Conservation (phyloP, 129 eudicot genomes). For the Escallonia herrerae region DNA sequence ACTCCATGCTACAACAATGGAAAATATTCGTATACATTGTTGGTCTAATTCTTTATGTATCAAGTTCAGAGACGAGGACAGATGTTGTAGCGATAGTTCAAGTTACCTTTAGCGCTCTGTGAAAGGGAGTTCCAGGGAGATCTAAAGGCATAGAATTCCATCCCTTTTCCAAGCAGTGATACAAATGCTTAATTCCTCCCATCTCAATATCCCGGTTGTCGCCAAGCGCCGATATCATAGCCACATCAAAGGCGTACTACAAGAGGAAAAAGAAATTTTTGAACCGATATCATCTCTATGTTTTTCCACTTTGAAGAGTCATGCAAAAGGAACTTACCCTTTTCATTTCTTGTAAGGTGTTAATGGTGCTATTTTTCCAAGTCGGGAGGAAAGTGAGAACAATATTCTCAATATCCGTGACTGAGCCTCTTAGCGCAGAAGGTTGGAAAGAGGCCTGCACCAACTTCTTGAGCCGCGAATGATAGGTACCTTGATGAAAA, state of each 20-base stretch:
- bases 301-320: no score
- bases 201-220: conserved; percentile 34
- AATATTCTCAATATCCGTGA: conserved; percentile 47
- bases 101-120: conserved; percentile 70
- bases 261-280: not conserved
- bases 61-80: no score
- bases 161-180: conserved; percentile 70
- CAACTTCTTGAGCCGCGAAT: conserved; percentile 61
- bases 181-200: conserved; percentile 54
- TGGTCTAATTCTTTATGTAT: no score
- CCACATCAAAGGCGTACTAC: conserved; percentile 89
- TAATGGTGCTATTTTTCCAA: conserved; percentile 44
- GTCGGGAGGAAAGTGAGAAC: conserved; percentile 33
- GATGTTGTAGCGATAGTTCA: not conserved
- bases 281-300: not conserved
- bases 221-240: conserved; percentile 69
- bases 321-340: conserved; percentile 28
- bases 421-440: conserved; percentile 31
- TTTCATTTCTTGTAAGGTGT: conserved; percentile 78
- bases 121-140: conserved; percentile 70
- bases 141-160: conserved; percentile 93
- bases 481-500: conserved; percentile 92
- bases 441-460: conserved; percentile 60
- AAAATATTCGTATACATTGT: no score
- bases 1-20: no score